phyloP scores from a whole-genome alignment of 2,329 filamentous ascomycete genomes.

The Orbilia javanica region DNA sequence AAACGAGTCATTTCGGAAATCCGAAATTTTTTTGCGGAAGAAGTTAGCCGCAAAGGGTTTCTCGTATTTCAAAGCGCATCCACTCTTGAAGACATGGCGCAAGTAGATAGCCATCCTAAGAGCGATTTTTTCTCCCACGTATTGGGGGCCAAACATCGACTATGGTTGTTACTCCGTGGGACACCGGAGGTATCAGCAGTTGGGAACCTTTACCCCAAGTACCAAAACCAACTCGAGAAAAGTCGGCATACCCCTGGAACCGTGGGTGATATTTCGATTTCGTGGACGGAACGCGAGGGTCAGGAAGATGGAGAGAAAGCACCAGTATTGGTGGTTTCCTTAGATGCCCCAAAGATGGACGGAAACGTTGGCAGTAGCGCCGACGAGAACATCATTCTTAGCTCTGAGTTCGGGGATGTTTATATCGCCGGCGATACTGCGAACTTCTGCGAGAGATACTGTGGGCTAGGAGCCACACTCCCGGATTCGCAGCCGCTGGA shows the following conservation, averaged over 20 bases:
- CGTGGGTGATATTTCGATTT: background rate
- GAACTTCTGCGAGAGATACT: background rate
- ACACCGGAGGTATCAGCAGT: conserved; percentile 7
- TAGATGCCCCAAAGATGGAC: background rate
- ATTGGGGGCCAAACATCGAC: background rate
- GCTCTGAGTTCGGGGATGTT: background rate
- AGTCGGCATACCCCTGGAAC: background rate
- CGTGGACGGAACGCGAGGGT: background rate
- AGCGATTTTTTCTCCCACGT: background rate
- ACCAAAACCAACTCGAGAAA: background rate
- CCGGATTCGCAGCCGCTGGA: background rate
- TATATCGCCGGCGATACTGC: background rate
- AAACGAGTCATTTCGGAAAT: background rate
- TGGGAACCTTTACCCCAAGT: background rate
- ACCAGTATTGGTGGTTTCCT: background rate
- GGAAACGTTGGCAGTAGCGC: no score
- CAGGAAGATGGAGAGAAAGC: background rate
- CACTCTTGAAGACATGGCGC: background rate
- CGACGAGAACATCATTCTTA: background rate
- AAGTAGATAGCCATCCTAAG: background rate
- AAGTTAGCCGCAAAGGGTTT: background rate
- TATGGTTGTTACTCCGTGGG: conserved; percentile 13
- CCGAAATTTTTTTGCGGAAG: background rate
- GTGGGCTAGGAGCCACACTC: background rate
- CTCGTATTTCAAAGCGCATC: background rate